These are phyloP conservation scores for Scutellaria baicalensis DNA, from an alignment of 257 asterid species.

Conservation along the genomic window DNA sequence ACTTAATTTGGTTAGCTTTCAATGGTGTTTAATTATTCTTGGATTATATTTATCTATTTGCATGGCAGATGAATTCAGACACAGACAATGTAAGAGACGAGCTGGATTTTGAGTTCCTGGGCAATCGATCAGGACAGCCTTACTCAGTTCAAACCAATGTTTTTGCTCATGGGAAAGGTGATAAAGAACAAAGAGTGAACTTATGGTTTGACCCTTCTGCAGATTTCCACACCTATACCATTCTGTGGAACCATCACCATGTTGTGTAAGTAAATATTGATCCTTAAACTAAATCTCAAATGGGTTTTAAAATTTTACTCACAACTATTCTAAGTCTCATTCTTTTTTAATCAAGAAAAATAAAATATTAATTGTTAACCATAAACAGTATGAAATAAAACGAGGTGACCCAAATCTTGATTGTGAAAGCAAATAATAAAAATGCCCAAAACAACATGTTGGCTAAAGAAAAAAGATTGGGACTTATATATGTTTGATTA, in stretches of 20 bases:
- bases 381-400: too few relatives aligned
- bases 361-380: too few relatives aligned
- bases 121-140: conserved; percentile 86
- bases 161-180: conserved; percentile 78
- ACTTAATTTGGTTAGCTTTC: background rate
- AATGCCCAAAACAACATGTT: too few relatives aligned
- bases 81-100: conserved; percentile 54
- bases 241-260: conserved; percentile 54
- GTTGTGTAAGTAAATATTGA: conserved; percentile 42
- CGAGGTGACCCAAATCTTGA: too few relatives aligned
- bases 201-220: conserved; percentile 86
- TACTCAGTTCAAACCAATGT: conserved; percentile 86
- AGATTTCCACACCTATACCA: conserved; percentile 59
- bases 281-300: too few relatives aligned
- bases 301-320: too few relatives aligned
- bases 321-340: too few relatives aligned
- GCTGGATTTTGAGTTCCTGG: conserved; percentile 87
- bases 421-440: too few relatives aligned
- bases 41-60: background rate
- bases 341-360: too few relatives aligned
- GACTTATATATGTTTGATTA: too few relatives aligned
- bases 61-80: conserved; percentile 72
- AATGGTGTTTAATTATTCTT: background rate
- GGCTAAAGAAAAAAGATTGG: too few relatives aligned
- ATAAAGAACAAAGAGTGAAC: conserved; percentile 73